Conservation (phyloP, 305 asterid genomes). For the Solanum chacoense region DNA sequence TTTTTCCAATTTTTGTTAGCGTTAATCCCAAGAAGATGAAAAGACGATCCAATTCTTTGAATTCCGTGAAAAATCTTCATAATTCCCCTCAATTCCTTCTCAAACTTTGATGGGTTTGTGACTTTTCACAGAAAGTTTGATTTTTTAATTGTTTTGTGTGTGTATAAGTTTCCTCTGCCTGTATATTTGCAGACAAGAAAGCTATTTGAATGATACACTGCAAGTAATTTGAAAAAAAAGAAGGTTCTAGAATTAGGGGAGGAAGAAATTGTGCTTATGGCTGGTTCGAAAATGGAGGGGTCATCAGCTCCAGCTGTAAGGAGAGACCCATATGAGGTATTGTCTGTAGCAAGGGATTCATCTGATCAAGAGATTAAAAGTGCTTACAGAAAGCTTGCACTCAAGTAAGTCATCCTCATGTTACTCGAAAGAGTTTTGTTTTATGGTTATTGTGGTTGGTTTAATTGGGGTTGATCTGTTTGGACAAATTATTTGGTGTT, state of each 20-base stretch:
- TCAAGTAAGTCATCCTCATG: slow-evolving; percentile 37
- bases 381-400: slow-evolving; percentile 96
- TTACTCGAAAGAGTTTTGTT: not conserved
- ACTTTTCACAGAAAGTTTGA: not conserved
- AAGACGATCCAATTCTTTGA: slow-evolving; percentile 20
- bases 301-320: slow-evolving; percentile 52
- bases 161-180: slow-evolving; percentile 13
- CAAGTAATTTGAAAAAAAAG: not conserved
- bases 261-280: slow-evolving; percentile 15
- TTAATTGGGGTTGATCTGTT: not conserved
- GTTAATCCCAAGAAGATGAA: slow-evolving; percentile 11
- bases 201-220: not conserved
- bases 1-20: not conserved
- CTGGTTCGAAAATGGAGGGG: slow-evolving; percentile 69
- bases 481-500: not conserved
- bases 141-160: not conserved
- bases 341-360: slow-evolving; percentile 75
- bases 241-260: not conserved
- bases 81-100: not conserved
- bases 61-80: slow-evolving; percentile 7
- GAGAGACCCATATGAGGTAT: slow-evolving; percentile 94
- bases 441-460: not conserved
- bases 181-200: slow-evolving; percentile 39
- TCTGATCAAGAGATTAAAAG: slow-evolving; percentile 95
- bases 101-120: not conserved